phyloP scores from a whole-genome alignment of 2,329 filamentous ascomycete genomes.

The Ceratocystis eucalypticola region DNA sequence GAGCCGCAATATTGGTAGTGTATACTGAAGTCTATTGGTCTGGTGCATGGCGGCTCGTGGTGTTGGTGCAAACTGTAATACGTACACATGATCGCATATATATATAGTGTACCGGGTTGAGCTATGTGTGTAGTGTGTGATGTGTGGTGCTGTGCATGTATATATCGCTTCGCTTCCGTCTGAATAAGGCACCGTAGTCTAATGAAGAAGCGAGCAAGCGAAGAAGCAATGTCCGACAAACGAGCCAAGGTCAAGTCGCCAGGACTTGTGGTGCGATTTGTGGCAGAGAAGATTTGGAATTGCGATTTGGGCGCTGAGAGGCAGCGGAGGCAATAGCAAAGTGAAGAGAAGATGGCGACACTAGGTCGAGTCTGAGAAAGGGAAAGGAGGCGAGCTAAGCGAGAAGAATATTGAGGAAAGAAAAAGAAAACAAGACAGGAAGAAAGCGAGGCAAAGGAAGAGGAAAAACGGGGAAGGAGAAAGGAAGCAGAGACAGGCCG shows the following conservation, averaged over 20 bases:
- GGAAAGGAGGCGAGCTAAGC: slow-evolving; percentile 11
- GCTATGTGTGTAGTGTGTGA: background rate
- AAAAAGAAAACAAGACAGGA: slow-evolving; percentile 6
- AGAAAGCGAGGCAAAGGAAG: background rate
- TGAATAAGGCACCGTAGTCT: background rate
- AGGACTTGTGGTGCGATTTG: background rate
- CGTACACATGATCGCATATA: slow-evolving; percentile 32
- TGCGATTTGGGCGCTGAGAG: background rate
- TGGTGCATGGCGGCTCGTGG: slow-evolving; percentile 33
- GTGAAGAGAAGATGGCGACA: background rate
- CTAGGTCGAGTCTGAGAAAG: background rate
- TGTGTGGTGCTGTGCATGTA: background rate
- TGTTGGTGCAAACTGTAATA: slow-evolving; percentile 40
- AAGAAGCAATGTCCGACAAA: background rate
- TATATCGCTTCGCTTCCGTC: background rate
- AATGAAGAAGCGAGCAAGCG: background rate
- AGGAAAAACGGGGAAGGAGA: background rate
- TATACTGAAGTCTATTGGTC: slow-evolving; percentile 29
- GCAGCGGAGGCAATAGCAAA: background rate
- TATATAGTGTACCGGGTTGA: background rate
- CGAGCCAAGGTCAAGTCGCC: background rate
- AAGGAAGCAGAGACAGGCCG: background rate
- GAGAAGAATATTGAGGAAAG: slow-evolving; percentile 3
- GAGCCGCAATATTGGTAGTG: slow-evolving; percentile 33
- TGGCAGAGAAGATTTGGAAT: background rate